Conservation (phyloP, 2,329 filamentous ascomycete genomes). For the Neonectria faginata region DNA sequence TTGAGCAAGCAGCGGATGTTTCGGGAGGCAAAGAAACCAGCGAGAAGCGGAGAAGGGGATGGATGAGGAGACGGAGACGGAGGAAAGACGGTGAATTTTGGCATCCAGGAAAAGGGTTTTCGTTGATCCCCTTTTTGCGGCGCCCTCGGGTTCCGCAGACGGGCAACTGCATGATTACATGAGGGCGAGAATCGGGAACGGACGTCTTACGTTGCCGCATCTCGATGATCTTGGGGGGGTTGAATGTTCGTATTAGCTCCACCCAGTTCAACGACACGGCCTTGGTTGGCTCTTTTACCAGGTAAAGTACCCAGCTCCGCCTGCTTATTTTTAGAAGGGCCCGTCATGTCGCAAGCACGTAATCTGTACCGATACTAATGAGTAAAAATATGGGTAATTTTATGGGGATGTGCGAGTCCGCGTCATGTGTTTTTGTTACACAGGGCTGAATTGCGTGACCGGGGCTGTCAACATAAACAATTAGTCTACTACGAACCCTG, state of each 20-base stretch:
- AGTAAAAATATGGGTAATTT: neutral
- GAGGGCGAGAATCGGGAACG: constrained; percentile 4
- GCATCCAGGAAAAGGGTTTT: neutral
- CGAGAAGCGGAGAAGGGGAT: neutral
- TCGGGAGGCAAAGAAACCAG: neutral
- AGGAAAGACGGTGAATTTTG: neutral
- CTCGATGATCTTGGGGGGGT: constrained; percentile 1
- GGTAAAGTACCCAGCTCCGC: neutral
- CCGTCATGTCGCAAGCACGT: neutral
- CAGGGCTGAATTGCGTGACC: neutral
- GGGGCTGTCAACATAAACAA: neutral
- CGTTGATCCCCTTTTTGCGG: neutral
- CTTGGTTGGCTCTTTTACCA: neutral
- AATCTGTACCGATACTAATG: neutral
- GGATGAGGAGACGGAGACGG: neutral
- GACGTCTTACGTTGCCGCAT: constrained; percentile 1
- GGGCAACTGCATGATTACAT: constrained; percentile 1
- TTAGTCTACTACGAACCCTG: too few relatives aligned
- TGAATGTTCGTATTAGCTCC: constrained; percentile 6
- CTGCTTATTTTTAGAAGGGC: neutral
- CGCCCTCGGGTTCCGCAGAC: neutral
- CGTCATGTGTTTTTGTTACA: neutral
- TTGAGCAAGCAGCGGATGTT: neutral
- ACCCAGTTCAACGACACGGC: neutral
- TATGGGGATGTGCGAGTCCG: neutral